Conservation (phyloP, 192 early-diverging fungal genomes). For the Coemansia sp. region DNA sequence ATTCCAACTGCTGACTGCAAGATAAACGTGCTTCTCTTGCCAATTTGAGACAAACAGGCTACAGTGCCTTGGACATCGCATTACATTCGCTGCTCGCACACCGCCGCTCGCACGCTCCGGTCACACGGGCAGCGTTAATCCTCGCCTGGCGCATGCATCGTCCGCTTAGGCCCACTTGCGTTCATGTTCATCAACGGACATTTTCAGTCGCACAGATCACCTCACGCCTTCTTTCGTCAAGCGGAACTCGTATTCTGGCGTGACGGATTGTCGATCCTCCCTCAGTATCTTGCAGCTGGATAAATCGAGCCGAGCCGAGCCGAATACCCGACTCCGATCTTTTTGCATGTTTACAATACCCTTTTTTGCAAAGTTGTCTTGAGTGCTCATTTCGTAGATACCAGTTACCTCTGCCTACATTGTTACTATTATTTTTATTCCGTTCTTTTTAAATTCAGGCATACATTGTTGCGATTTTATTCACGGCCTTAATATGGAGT, state of each 20-base stretch:
- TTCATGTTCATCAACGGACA: background rate
- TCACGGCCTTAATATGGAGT: slow-evolving; percentile 28
- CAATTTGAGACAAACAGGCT: background rate
- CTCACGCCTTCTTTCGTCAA: slow-evolving; percentile 6
- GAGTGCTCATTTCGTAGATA: background rate
- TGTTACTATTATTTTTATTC: slow-evolving; percentile 5
- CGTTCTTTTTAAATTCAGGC: background rate
- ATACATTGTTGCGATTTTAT: background rate
- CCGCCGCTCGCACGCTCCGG: background rate
- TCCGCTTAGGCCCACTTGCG: background rate
- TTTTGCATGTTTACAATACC: background rate
- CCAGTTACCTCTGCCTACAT: background rate
- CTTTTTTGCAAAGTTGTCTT: background rate
- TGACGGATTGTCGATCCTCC: background rate
- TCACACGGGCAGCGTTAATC: background rate
- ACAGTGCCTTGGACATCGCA: background rate
- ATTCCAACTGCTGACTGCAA: slow-evolving; percentile 1
- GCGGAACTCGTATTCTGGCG: background rate
- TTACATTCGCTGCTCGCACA: slow-evolving; percentile 1
- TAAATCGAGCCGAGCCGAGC: background rate
- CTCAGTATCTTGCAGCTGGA: background rate
- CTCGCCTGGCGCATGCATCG: background rate
- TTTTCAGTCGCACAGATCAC: slow-evolving; percentile 5
- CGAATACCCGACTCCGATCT: background rate
- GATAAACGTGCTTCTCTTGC: background rate